Evolutionary conservation across 2,329 filamentous ascomycete genomes (phyloP).

Genomic region (Colletotrichum lindemuthianum): DNA sequence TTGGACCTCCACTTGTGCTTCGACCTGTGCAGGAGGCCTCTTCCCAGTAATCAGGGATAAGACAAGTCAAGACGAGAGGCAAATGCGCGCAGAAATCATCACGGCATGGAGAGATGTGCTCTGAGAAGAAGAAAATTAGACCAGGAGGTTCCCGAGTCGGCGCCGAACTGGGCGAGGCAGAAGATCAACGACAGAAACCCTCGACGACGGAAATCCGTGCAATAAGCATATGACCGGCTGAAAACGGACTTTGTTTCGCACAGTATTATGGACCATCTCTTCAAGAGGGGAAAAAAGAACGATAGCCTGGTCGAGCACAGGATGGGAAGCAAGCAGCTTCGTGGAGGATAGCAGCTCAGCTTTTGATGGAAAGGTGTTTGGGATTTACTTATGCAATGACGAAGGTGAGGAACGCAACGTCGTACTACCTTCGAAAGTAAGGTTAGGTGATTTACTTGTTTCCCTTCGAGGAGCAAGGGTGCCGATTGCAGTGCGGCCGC

Average conservation of each 20-base stretch:
- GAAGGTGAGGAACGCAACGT: background rate
- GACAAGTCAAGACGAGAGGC: no score
- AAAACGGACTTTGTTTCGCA: background rate
- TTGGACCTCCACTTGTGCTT: no score
- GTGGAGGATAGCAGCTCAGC: background rate
- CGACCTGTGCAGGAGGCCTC: no score
- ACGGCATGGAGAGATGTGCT: no score
- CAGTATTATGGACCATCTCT: background rate
- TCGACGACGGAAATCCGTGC: background rate
- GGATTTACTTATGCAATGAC: background rate
- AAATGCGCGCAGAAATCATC: no score
- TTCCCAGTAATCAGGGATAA: no score
- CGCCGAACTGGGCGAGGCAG: background rate
- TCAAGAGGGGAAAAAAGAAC: background rate
- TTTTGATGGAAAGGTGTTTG: background rate
- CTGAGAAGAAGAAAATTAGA: no score
- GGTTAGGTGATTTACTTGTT: background rate
- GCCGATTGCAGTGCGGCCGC: background rate
- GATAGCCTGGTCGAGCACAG: background rate
- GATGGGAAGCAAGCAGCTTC: accelerated
- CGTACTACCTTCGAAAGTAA: background rate
- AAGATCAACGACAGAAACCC: background rate
- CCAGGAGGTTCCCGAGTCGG: no score
- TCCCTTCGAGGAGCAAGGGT: background rate
- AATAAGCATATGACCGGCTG: no score